Conservation (phyloP, 2,329 filamentous ascomycete genomes). For the Macrophomina pseudophaseolina region DNA sequence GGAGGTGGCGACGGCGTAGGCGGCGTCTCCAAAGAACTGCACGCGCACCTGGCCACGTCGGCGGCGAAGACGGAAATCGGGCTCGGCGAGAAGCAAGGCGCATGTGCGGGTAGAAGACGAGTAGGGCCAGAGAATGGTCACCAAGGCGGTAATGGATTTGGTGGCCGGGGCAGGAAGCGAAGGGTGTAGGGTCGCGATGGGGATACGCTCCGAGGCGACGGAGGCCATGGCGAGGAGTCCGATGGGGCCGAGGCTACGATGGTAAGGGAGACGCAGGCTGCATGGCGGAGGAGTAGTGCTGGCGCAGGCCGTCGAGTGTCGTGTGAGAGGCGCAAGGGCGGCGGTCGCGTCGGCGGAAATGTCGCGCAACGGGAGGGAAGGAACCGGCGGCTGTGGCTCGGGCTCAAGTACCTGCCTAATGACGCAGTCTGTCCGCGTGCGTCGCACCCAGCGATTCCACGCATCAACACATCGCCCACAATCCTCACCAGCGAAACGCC, state of each 20-base stretch:
- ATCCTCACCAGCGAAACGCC: not conserved
- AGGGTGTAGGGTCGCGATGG: conserved; percentile 41
- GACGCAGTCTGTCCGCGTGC: not conserved
- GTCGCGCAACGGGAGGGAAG: not conserved
- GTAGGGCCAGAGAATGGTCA: conserved; percentile 91
- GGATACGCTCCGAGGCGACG: conserved; percentile 29
- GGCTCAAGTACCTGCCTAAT: not conserved
- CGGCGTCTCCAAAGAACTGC: conserved; percentile 72
- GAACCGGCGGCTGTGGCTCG: not conserved
- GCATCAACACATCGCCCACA: not conserved
- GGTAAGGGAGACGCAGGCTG: not conserved
- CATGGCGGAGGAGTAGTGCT: not conserved
- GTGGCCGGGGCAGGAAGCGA: conserved; percentile 37
- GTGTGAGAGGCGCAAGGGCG: not conserved
- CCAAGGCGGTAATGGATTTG: conserved; percentile 66
- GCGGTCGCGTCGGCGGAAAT: conserved; percentile 3
- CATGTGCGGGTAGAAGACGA: conserved; percentile 76
- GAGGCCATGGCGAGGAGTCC: not conserved
- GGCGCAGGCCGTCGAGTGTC: not conserved
- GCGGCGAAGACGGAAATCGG: conserved; percentile 79
- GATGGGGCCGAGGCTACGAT: not conserved
- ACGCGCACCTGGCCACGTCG: conserved; percentile 81
- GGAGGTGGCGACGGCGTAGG: conserved; percentile 69
- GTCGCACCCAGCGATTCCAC: not conserved
- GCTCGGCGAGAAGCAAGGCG: conserved; percentile 81